phyloP scores from a whole-genome alignment of 371 early-diverging fungal genomes.

The Furculomyces boomerangus region DNA sequence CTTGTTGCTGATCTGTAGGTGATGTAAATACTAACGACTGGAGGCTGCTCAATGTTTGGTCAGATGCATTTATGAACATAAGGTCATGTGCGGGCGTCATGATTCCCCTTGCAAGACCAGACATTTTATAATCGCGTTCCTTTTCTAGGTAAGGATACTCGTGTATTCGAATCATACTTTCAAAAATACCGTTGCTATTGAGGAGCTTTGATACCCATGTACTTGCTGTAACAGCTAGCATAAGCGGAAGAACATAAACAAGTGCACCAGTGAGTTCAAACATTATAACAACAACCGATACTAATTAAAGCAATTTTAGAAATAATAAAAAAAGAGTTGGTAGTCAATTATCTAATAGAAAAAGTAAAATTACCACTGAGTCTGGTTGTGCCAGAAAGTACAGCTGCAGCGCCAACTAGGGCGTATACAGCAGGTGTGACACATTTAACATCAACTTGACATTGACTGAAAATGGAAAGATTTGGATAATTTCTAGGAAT shows the following conservation, averaged over 20 bases:
- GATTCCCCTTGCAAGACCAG: slow-evolving; percentile 32
- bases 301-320: slow-evolving; percentile 24
- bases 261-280: slow-evolving; percentile 85
- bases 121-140: slow-evolving; percentile 50
- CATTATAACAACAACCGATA: slow-evolving; percentile 83
- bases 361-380: slow-evolving; percentile 9
- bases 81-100: slow-evolving; percentile 45
- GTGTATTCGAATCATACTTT: slow-evolving; percentile 54
- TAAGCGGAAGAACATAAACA: slow-evolving; percentile 69
- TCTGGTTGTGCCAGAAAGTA: slow-evolving; percentile 70
- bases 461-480: slow-evolving; percentile 40
- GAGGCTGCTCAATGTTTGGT: slow-evolving; percentile 36
- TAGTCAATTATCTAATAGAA: background rate
- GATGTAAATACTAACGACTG: background rate
- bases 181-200: slow-evolving; percentile 63
- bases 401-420: slow-evolving; percentile 86
- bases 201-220: slow-evolving; percentile 78
- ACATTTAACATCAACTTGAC: slow-evolving; percentile 43
- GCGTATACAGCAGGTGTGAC: slow-evolving; percentile 91
- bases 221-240: slow-evolving; percentile 71
- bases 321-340: background rate
- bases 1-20: background rate
- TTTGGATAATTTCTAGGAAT: slow-evolving; percentile 37
- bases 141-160: slow-evolving; percentile 76
- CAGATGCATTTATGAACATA: slow-evolving; percentile 31